These are phyloP conservation scores for Rutstroemia sp. DNA, from an alignment of 2,329 filamentous ascomycete species.

Conservation along the genomic window DNA sequence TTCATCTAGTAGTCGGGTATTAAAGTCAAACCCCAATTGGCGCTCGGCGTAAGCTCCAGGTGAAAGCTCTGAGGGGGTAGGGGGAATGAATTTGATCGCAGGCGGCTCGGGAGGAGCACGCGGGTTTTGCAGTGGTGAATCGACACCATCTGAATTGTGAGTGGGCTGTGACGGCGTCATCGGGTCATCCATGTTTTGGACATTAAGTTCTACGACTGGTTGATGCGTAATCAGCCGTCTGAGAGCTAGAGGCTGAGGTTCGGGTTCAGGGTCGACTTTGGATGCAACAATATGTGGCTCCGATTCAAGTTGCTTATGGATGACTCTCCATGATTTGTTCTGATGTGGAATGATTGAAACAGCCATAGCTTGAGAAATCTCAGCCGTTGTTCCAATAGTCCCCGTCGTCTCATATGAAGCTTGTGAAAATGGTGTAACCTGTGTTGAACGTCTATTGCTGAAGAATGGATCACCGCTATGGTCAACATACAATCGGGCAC, in stretches of 20 bases:
- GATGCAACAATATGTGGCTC: neutral
- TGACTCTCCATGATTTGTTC: conserved; percentile 43
- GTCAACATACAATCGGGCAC: conserved; percentile 34
- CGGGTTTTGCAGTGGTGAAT: conserved; percentile 56
- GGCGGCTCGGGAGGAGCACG: conserved; percentile 50
- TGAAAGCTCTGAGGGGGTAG: conserved; percentile 53
- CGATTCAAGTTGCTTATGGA: neutral
- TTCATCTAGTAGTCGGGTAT: neutral
- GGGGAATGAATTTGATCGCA: conserved; percentile 54
- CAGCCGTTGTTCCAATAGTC: conserved; percentile 42
- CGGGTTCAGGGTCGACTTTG: neutral
- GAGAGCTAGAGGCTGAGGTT: neutral
- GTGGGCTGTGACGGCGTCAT: conserved; percentile 45
- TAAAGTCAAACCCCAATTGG: conserved; percentile 43
- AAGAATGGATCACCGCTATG: conserved; percentile 47
- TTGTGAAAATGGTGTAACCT: conserved; percentile 56
- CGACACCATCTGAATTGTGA: conserved; percentile 45
- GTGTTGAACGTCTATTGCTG: conserved; percentile 44
- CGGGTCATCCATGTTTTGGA: conserved; percentile 34
- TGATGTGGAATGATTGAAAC: conserved; percentile 58
- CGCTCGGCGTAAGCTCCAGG: conserved; percentile 45
- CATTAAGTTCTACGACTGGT: conserved; percentile 25
- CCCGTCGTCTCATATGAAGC: conserved; percentile 52
- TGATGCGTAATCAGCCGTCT: conserved; percentile 10
- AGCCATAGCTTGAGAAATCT: conserved; percentile 55